Evolutionary conservation across 129 eudicot genomes (phyloP), one percentile per base, ranked within the genome.

Genomic region (Tagetes patula): DNA sequence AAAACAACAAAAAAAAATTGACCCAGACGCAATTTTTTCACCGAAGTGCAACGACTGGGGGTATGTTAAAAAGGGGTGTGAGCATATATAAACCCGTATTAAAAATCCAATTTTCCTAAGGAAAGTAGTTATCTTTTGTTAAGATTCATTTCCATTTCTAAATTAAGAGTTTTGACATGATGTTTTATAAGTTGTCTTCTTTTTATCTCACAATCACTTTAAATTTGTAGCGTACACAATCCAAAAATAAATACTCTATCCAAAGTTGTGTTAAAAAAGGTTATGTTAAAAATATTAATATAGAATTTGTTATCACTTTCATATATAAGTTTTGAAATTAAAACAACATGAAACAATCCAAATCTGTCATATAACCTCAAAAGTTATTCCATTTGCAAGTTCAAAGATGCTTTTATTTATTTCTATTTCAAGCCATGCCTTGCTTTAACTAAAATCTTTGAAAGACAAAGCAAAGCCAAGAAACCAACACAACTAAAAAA

Each of bases 381-480:
- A 77, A 54, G 65, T 49, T 33, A 72, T 54, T 40, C 13, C 69
- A 43, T 72, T 9, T 9, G 56, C 82, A 78, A 53, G 74, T 72
- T 72, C 12, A 12, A 43, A 72, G 69, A 72, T 79, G 30, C 74
- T 72, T 79, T 55, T 63, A 49, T 54, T 72, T 8, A 54, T 65
- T 20, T 64, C 47, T 79, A 70, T 72, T 72, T 72, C 53, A 79
- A 79, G 82, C 69, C 82, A 79, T 79, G 78, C 82, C 74, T 79
- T 79, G 60, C 78, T 79, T 79, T 79, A 52, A 66, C 73, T 65
- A 65, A 50, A 30, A 79, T 73, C 68, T 72, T 72, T 79, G 74
- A 54, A 79, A 54, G 53, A 55, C 58, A 52, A 78, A 78, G 82
- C 77, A 64, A 78, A 72, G n/a, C 52, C 69, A 54, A 49, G 61